Evolutionary conservation across 352 stramenopile species (phyloP).

Genomic region (Phytophthora lateralis): DNA sequence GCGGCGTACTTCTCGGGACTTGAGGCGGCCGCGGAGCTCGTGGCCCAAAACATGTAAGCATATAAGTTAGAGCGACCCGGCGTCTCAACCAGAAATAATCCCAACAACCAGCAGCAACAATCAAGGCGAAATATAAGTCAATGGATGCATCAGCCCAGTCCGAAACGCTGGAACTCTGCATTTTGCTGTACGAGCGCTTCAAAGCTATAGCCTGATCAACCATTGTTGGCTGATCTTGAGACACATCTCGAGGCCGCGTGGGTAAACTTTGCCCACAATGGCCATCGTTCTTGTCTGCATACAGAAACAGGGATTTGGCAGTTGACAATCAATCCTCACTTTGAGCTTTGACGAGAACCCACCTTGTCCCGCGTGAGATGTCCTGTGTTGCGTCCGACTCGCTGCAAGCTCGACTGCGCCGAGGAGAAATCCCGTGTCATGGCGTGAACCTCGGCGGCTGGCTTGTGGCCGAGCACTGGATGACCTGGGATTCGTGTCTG

Average conservation of each 20-base stretch:
- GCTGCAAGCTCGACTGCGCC: slow-evolving; percentile 66
- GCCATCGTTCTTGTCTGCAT: too few relatives aligned
- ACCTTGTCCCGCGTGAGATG: slow-evolving; percentile 14
- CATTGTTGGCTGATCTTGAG: slow-evolving; percentile 21
- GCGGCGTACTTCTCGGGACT: slow-evolving; percentile 67
- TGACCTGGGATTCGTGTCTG: slow-evolving; percentile 64
- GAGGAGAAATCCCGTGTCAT: slow-evolving; percentile 52
- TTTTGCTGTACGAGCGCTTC: neutral
- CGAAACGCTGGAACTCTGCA: neutral
- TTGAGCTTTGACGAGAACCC: slow-evolving; percentile 10
- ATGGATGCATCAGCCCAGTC: neutral
- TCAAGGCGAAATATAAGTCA: neutral
- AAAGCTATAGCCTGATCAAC: slow-evolving; percentile 5
- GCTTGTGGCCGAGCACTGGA: slow-evolving; percentile 86
- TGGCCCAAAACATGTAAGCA: slow-evolving; percentile 18
- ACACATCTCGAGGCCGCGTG: slow-evolving; percentile 8
- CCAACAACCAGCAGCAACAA: neutral
- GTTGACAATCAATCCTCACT: slow-evolving; percentile 27
- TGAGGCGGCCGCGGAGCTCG: slow-evolving; percentile 31
- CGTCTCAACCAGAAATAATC: neutral
- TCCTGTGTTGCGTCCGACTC: slow-evolving; percentile 30
- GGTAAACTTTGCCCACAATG: too few relatives aligned
- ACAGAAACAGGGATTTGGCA: slow-evolving; percentile 20
- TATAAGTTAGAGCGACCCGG: slow-evolving; percentile 4
- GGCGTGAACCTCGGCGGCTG: slow-evolving; percentile 82